These are phyloP conservation scores for Tylopilus subfusipes DNA, from an alignment of 768 basidiomycete species.

Conservation along the genomic window DNA sequence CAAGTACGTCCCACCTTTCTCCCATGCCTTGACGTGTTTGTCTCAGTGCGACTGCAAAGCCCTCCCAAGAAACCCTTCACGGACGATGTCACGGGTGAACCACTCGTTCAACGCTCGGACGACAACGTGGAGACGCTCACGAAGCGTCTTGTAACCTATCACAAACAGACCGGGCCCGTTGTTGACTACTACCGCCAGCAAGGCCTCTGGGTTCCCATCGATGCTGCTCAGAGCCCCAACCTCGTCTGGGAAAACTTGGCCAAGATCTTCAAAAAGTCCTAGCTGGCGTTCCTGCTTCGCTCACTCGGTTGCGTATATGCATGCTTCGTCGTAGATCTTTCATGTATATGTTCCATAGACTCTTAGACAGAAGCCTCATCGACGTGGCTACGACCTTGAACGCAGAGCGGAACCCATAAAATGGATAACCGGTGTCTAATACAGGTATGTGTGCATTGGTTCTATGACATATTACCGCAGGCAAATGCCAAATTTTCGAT, in stretches of 20 bases:
- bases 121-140: constrained; percentile 95
- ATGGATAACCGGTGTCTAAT: not conserved
- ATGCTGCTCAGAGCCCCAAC: constrained; percentile 89
- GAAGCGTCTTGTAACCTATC: constrained; percentile 87
- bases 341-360: constrained; percentile 27
- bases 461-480: constrained; percentile 7
- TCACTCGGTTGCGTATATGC: not conserved
- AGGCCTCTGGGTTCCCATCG: constrained; percentile 85
- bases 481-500: constrained; percentile 7
- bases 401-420: not conserved
- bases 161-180: constrained; percentile 92
- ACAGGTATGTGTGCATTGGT: constrained; percentile 23
- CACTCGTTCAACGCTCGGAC: constrained; percentile 94
- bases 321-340: constrained; percentile 16
- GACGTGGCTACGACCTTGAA: not conserved
- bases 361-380: constrained; percentile 10
- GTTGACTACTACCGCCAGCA: constrained; percentile 94
- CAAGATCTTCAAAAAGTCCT: constrained; percentile 52
- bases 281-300: constrained; percentile 1
- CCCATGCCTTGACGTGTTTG: constrained; percentile 5
- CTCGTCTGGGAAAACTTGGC: constrained; percentile 87
- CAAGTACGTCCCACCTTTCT: constrained; percentile 55
- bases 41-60: constrained; percentile 41
- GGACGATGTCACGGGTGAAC: constrained; percentile 94
- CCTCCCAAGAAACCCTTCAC: constrained; percentile 95